Conservation (phyloP, 1,284 basidiomycete genomes). For the Boletus subluridellus region DNA sequence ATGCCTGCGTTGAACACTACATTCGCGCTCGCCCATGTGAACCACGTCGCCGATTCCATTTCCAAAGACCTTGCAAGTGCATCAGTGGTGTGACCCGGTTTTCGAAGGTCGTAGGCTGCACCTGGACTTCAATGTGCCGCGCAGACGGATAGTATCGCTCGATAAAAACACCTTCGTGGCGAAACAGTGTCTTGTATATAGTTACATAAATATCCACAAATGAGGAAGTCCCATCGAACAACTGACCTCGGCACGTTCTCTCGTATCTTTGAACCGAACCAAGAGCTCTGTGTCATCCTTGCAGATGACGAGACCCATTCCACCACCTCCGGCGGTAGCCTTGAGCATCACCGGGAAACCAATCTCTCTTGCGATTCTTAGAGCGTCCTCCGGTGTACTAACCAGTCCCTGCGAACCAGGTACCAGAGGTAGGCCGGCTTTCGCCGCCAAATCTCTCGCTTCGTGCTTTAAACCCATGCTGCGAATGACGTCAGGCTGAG, state of each 20-base stretch:
- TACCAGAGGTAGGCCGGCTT: constrained; percentile 52
- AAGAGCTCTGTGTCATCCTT: constrained; percentile 41
- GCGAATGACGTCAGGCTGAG: constrained; percentile 49
- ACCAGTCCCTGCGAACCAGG: constrained; percentile 55
- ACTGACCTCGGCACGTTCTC: constrained; percentile 46
- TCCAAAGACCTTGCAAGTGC: constrained; percentile 52
- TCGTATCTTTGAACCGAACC: constrained; percentile 39
- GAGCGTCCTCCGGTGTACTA: constrained; percentile 43
- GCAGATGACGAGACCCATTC: constrained; percentile 67
- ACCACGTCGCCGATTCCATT: constrained; percentile 57
- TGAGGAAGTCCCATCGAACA: neutral
- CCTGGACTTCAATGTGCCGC: constrained; percentile 68
- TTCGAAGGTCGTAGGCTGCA: constrained; percentile 19
- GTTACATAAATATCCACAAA: neutral
- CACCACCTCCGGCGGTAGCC: constrained; percentile 68
- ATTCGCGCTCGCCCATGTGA: constrained; percentile 71
- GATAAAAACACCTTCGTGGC: constrained; percentile 54
- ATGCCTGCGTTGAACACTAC: constrained; percentile 65
- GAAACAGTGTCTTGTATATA: constrained; percentile 47
- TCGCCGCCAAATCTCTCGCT: constrained; percentile 49
- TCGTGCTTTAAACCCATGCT: constrained; percentile 64
- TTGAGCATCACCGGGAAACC: constrained; percentile 70
- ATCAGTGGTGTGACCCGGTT: neutral
- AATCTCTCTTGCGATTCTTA: constrained; percentile 40
- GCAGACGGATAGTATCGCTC: constrained; percentile 58